These are phyloP conservation scores for Plectosphaerella cucumerina DNA, from an alignment of 2,329 filamentous ascomycete genomes.

Conservation along the genomic window DNA sequence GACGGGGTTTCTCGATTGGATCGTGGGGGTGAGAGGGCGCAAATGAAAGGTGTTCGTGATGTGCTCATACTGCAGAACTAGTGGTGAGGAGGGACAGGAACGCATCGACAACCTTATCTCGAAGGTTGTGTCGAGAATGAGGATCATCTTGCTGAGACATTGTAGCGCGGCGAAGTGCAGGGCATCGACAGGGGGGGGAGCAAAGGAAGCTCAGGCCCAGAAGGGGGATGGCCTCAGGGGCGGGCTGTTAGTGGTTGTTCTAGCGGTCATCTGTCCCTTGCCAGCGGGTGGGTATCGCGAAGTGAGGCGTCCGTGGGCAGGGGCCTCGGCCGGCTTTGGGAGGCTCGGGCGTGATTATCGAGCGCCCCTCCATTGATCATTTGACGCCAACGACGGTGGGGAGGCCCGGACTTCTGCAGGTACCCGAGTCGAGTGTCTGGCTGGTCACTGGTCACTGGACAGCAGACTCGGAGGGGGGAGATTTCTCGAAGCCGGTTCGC, in stretches of 20 bases:
- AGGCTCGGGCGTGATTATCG: too few relatives aligned
- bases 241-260: too few relatives aligned
- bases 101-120: slow-evolving; percentile 1
- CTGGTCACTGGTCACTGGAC: background rate
- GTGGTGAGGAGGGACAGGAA: background rate
- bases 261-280: background rate
- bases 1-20: too few relatives aligned
- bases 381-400: too few relatives aligned
- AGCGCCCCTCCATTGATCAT: too few relatives aligned
- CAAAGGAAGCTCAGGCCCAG: too few relatives aligned
- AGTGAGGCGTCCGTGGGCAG: background rate
- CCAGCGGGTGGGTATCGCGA: background rate
- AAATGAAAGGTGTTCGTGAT: background rate
- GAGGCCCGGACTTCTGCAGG: background rate
- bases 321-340: background rate
- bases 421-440: background rate
- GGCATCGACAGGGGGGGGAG: background rate
- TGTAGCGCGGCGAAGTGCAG: background rate
- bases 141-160: too few relatives aligned
- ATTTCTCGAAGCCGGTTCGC: background rate
- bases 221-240: background rate
- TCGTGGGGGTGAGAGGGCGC: background rate
- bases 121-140: background rate
- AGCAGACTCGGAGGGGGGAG: background rate
- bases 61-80: background rate